Conservation (phyloP, 208 protist species). For the Spongospora subterranea region DNA sequence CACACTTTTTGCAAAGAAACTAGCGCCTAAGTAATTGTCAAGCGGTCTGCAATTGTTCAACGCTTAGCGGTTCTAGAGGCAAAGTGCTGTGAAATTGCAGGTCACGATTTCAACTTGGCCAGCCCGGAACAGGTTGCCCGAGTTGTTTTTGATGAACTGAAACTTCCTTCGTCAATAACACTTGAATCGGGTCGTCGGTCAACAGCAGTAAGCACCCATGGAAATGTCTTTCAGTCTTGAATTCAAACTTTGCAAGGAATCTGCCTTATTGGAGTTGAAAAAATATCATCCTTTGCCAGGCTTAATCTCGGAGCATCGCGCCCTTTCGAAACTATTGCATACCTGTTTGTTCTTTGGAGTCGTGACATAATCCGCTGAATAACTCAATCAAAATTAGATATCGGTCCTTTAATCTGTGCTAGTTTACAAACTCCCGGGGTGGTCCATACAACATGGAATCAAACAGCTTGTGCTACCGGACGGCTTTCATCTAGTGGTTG, state of each 20-base stretch:
- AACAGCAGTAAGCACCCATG: not conserved
- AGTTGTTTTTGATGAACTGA: conserved; percentile 31
- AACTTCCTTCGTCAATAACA: not conserved
- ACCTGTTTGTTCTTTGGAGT: not conserved
- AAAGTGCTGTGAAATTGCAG: not conserved
- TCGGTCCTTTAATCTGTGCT: not conserved
- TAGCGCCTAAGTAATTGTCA: not conserved
- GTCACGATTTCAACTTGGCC: conserved; percentile 38
- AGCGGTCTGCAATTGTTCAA: not conserved
- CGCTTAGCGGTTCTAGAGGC: not conserved
- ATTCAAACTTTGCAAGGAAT: not conserved
- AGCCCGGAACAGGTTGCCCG: conserved; percentile 20
- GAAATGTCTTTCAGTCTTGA: not conserved
- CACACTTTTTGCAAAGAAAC: not conserved
- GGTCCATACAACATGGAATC: not conserved
- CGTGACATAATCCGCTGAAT: not conserved
- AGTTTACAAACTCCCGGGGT: not conserved
- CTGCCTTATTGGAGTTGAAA: not conserved
- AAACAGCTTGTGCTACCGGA: not conserved
- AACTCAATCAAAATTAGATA: not conserved
- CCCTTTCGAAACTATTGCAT: conserved; percentile 33
- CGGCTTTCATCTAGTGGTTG: not conserved
- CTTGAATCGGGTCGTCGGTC: not conserved
- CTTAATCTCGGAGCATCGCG: not conserved
- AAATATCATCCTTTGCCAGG: not conserved